Conservation (phyloP, 2,329 filamentous ascomycete species). For the Pseudocercospora ulei region DNA sequence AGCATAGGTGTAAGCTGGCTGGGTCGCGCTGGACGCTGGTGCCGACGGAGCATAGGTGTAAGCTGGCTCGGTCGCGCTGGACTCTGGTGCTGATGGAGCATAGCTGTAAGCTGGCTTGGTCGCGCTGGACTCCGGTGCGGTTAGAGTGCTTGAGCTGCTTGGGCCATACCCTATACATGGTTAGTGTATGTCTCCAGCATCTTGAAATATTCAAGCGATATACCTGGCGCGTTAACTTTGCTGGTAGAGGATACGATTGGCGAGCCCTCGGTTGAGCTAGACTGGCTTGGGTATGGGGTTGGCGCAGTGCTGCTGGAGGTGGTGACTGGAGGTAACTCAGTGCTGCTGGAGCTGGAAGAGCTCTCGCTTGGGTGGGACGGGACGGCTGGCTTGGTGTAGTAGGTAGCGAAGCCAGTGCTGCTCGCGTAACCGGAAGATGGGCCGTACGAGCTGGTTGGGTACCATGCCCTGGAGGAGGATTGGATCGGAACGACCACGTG, state of each 20-base stretch:
- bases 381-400: slow-evolving; percentile 15
- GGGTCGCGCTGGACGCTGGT: slow-evolving; percentile 1
- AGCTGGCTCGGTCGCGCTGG: slow-evolving; percentile 3
- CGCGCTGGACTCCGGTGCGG: slow-evolving; percentile 2
- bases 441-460: slow-evolving; percentile 17
- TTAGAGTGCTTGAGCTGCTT: slow-evolving; percentile 12
- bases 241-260: slow-evolving; percentile 6
- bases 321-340: slow-evolving; percentile 5
- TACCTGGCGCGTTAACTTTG: slow-evolving; percentile 7
- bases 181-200: too few relatives aligned
- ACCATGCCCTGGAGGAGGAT: slow-evolving; percentile 22
- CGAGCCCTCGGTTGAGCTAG: background rate
- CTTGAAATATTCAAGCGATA: too few relatives aligned
- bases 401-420: slow-evolving; percentile 16
- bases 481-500: slow-evolving; percentile 21
- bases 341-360: slow-evolving; percentile 5
- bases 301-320: slow-evolving; percentile 5
- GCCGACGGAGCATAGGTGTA: slow-evolving; percentile 18
- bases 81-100: slow-evolving; percentile 11
- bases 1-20: slow-evolving; percentile 17
- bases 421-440: slow-evolving; percentile 13
- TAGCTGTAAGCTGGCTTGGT: slow-evolving; percentile 15
- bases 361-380: slow-evolving; percentile 6
- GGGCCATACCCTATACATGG: slow-evolving; percentile 13
- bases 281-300: slow-evolving; percentile 10